Evolutionary conservation across 2,329 filamentous ascomycete species (phyloP).

Genomic region (Cercospora citrullina): DNA sequence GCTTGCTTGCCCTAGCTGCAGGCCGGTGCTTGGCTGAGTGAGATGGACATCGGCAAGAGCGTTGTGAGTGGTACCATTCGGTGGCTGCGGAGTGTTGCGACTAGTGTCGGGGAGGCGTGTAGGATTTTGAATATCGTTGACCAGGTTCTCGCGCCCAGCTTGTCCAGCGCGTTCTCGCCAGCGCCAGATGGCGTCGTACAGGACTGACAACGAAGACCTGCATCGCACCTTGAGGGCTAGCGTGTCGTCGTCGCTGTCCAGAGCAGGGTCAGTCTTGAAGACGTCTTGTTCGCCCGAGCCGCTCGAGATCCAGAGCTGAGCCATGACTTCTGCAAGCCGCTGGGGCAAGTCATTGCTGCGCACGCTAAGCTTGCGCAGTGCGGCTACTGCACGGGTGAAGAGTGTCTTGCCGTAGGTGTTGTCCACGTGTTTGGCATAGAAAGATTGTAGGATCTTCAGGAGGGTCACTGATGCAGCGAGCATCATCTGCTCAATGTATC

Average conservation of each 20-base stretch:
- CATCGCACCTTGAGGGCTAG: slow-evolving; percentile 80
- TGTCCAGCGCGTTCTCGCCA: slow-evolving; percentile 73
- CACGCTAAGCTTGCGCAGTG: slow-evolving; percentile 71
- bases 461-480: slow-evolving; percentile 77
- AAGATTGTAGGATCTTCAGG: slow-evolving; percentile 73
- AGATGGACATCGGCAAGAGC: slow-evolving; percentile 23
- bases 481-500: slow-evolving; percentile 80
- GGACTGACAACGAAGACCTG: slow-evolving; percentile 79
- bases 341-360: slow-evolving; percentile 77
- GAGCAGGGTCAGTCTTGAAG: slow-evolving; percentile 26
- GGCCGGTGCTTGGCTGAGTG: slow-evolving; percentile 17
- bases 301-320: slow-evolving; percentile 75
- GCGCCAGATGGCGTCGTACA: slow-evolving; percentile 82
- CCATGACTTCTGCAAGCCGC: slow-evolving; percentile 79
- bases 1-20: slow-evolving; percentile 21
- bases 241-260: slow-evolving; percentile 54
- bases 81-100: slow-evolving; percentile 33
- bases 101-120: slow-evolving; percentile 50
- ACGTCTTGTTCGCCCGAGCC: slow-evolving; percentile 33
- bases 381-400: slow-evolving; percentile 69
- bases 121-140: slow-evolving; percentile 74
- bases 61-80: slow-evolving; percentile 4
- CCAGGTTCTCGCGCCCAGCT: slow-evolving; percentile 49
- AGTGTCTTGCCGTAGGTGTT: slow-evolving; percentile 65
- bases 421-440: slow-evolving; percentile 72